Evolutionary conservation across 768 basidiomycete genomes (phyloP).

Genomic region (Leccinum truebloodii): DNA sequence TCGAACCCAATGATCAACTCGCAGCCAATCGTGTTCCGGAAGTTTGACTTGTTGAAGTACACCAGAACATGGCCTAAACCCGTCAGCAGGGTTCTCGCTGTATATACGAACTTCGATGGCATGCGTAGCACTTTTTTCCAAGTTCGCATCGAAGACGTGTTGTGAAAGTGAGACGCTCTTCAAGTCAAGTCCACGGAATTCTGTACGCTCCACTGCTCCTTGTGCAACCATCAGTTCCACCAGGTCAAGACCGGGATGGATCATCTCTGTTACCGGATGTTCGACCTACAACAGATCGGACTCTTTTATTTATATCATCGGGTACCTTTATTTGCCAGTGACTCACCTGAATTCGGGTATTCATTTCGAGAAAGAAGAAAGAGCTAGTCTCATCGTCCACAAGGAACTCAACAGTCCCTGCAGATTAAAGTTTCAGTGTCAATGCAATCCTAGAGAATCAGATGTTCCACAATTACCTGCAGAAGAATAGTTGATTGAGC

Average conservation of each 20-base stretch:
- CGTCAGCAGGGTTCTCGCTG: conserved; percentile 59
- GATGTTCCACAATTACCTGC: conserved; percentile 41
- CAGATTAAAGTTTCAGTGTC: neutral
- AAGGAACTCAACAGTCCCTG: conserved; percentile 70
- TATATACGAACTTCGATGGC: conserved; percentile 63
- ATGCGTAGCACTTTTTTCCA: conserved; percentile 25
- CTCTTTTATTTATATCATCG: neutral
- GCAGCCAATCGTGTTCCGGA: conserved; percentile 47
- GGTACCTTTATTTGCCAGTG: neutral
- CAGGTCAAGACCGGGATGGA: conserved; percentile 57
- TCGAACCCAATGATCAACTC: conserved; percentile 61
- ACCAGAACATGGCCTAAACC: conserved; percentile 61
- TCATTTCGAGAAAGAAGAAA: conserved; percentile 75
- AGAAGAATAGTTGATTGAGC: conserved; percentile 54
- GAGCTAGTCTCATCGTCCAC: conserved; percentile 51
- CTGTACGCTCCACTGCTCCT: conserved; percentile 41
- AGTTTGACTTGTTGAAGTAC: conserved; percentile 57
- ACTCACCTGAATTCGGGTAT: conserved; percentile 59
- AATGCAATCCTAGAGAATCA: neutral
- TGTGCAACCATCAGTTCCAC: conserved; percentile 66
- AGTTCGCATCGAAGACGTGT: conserved; percentile 33
- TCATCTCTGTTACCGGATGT: conserved; percentile 63
- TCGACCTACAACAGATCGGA: conserved; percentile 49
- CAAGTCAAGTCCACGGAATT: conserved; percentile 15
- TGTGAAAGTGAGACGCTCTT: conserved; percentile 38